Evolutionary conservation across 192 early-diverging fungal species (phyloP).

Genomic region (Glomus cerebriforme): DNA sequence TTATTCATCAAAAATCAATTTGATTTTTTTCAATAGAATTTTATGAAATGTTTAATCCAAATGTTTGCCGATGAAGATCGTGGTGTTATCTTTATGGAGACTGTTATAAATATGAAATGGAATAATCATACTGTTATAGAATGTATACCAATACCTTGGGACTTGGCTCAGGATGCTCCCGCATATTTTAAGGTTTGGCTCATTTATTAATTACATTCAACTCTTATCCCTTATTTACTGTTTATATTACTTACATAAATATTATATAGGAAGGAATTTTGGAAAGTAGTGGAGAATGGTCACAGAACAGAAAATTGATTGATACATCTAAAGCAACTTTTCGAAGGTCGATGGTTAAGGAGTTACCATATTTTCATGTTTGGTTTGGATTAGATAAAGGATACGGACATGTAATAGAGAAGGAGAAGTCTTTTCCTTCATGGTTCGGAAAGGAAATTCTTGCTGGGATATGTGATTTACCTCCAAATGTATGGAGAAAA

Average conservation of each 20-base stretch:
- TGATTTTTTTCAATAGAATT: conserved; percentile 60
- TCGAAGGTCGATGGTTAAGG: conserved; percentile 66
- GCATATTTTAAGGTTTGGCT: conserved; percentile 77
- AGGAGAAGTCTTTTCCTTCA: conserved; percentile 70
- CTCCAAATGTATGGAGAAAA: conserved; percentile 71
- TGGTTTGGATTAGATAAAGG: conserved; percentile 92
- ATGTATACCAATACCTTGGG: conserved; percentile 86
- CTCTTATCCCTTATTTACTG: not conserved
- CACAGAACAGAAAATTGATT: conserved; percentile 78
- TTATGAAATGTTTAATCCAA: conserved; percentile 90
- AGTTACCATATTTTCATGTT: conserved; percentile 96
- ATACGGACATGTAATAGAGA: conserved; percentile 95
- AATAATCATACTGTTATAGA: conserved; percentile 88
- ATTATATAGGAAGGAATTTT: conserved; percentile 71
- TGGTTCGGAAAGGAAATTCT: conserved; percentile 91
- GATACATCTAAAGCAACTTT: conserved; percentile 70
- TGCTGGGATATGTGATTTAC: conserved; percentile 80
- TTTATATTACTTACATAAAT: conserved; percentile 9
- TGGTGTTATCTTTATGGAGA: conserved; percentile 87
- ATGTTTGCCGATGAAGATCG: conserved; percentile 77
- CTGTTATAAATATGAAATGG: conserved; percentile 73
- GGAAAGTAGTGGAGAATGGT: conserved; percentile 83
- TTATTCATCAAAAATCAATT: not conserved
- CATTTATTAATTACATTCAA: conserved; percentile 12
- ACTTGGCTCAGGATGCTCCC: conserved; percentile 71